Conservation (phyloP, 2,329 filamentous ascomycete genomes). For the Xylariales sp. region DNA sequence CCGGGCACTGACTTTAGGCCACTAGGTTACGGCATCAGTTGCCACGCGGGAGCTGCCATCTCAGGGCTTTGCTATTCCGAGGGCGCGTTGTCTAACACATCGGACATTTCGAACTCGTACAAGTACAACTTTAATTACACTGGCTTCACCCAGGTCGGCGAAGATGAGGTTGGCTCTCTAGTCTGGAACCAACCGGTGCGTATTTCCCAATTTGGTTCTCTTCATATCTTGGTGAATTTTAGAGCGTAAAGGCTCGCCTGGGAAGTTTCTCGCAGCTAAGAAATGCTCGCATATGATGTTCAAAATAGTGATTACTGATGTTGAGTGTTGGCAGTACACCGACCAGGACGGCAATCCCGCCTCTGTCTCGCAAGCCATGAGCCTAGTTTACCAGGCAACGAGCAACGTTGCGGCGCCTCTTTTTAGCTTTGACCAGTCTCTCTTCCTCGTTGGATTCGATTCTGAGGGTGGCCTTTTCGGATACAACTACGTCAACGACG, state of each 20-base stretch:
- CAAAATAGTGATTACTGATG: too few species aligned
- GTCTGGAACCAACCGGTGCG: slow-evolving; percentile 47
- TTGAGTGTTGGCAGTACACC: slow-evolving; percentile 17
- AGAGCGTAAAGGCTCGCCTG: too few species aligned
- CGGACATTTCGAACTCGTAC: slow-evolving; percentile 28
- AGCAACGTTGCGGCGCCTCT: slow-evolving; percentile 50
- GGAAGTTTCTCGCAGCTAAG: too few species aligned
- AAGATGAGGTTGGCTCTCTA: slow-evolving; percentile 44
- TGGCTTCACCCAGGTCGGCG: slow-evolving; percentile 30
- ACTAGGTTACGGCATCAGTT: slow-evolving; percentile 49
- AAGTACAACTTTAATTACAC: slow-evolving; percentile 53
- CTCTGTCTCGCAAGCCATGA: slow-evolving; percentile 39
- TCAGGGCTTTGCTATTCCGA: slow-evolving; percentile 49
- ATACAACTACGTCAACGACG: slow-evolving; percentile 47
- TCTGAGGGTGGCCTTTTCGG: slow-evolving; percentile 46
- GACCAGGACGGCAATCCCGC: slow-evolving; percentile 29
- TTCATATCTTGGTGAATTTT: too few species aligned
- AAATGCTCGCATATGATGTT: too few species aligned
- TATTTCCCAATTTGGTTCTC: too few species aligned
- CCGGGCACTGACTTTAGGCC: slow-evolving; percentile 27
- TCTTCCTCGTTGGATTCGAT: slow-evolving; percentile 48
- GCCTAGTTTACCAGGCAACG: slow-evolving; percentile 41
- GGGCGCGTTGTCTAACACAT: slow-evolving; percentile 15
- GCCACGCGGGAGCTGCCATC: slow-evolving; percentile 52
- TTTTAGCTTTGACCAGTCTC: slow-evolving; percentile 41